Conservation (phyloP, 805 yeast species). For the Metschnikowia sp. region DNA sequence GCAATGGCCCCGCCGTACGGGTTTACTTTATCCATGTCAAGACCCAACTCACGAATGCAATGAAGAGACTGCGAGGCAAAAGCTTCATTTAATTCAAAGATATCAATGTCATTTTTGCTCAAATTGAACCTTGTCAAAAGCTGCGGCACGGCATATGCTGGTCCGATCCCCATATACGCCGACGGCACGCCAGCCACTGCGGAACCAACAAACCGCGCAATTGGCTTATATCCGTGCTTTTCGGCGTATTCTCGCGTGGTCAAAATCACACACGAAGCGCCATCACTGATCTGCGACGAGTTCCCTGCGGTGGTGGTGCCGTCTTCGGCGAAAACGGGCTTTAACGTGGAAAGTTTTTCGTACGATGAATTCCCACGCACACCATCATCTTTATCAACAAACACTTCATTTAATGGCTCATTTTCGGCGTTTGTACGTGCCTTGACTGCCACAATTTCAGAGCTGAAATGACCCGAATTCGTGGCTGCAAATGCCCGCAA, state of each 20-base stretch:
- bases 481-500: conserved; percentile 23
- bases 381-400: conserved; percentile 28
- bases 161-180: conserved; percentile 7
- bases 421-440: conserved; percentile 15
- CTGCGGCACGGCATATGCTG: conserved; percentile 9
- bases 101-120: conserved; percentile 60
- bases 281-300: conserved; percentile 7
- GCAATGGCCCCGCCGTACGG: conserved; percentile 16
- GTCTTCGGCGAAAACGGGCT: conserved; percentile 26
- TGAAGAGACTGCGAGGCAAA: conserved; percentile 16
- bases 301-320: conserved; percentile 11
- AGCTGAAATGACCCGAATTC: conserved; percentile 21
- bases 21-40: conserved; percentile 39
- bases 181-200: conserved; percentile 9
- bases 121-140: conserved; percentile 4
- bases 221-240: conserved; percentile 4
- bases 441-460: conserved; percentile 19
- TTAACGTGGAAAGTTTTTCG: conserved; percentile 26
- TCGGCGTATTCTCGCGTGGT: conserved; percentile 6
- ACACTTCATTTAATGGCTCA: background rate
- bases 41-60: conserved; percentile 25
- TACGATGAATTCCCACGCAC: conserved; percentile 23
- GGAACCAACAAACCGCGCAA: conserved; percentile 9
- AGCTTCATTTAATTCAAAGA: conserved; percentile 54
- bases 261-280: conserved; percentile 8